These are phyloP conservation scores for Trypanosoma scelopori DNA, from an alignment of 208 protist genomes.

Conservation along the genomic window DNA sequence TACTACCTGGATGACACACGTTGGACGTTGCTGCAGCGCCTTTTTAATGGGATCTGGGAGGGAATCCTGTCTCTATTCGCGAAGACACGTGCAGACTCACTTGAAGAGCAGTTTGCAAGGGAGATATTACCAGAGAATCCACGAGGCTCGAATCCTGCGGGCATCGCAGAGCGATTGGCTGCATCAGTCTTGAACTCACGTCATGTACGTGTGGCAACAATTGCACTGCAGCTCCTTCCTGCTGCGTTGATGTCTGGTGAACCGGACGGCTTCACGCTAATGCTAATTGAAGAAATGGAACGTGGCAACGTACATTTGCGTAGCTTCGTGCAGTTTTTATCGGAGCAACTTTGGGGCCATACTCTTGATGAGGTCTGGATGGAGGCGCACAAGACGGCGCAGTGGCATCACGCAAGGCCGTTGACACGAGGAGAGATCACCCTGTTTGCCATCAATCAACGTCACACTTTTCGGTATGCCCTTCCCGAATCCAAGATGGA, in stretches of 20 bases:
- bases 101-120: constrained; percentile 40
- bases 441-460: constrained; percentile 40
- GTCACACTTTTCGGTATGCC: constrained; percentile 48
- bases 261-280: constrained; percentile 72
- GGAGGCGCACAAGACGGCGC: constrained; percentile 65
- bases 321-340: constrained; percentile 40
- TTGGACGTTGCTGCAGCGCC: constrained; percentile 34
- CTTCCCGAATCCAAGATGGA: constrained; percentile 55
- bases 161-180: constrained; percentile 38
- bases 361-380: constrained; percentile 41
- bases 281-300: constrained; percentile 52
- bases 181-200: constrained; percentile 29
- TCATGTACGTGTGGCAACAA: constrained; percentile 41
- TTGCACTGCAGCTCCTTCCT: constrained; percentile 55
- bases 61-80: constrained; percentile 64
- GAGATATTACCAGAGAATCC: constrained; percentile 31
- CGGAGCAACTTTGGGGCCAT: constrained; percentile 41
- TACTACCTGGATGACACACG: constrained; percentile 40
- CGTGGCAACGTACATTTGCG: constrained; percentile 44
- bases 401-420: constrained; percentile 65
- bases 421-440: constrained; percentile 15
- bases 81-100: constrained; percentile 41
- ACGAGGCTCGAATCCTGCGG: background rate
- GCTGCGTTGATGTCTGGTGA: constrained; percentile 52
- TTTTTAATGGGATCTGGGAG: constrained; percentile 32